These are phyloP conservation scores for Thalassia testudinum DNA, from an alignment of 116 monocot genomes.

Conservation along the genomic window DNA sequence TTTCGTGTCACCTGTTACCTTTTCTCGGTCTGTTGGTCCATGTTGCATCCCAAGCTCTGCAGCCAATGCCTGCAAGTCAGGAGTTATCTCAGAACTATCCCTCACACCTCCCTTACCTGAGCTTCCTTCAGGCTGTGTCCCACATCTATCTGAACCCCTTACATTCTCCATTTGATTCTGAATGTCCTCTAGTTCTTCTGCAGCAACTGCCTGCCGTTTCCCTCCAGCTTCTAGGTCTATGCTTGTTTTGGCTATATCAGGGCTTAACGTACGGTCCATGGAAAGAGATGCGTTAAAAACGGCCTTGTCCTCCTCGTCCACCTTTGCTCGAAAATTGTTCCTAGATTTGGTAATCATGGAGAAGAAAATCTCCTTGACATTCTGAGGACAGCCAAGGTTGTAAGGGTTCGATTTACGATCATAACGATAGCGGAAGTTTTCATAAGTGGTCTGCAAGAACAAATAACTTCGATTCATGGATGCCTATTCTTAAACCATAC, in stretches of 20 bases:
- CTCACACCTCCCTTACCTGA: no score
- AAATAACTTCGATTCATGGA: no score
- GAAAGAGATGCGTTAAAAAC: conserved; percentile 18
- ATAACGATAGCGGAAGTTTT: conserved; percentile 79
- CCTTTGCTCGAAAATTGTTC: conserved; percentile 53
- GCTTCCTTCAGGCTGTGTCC: conserved; percentile 23
- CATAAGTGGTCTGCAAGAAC: conserved; percentile 59
- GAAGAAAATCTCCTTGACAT: conserved; percentile 57
- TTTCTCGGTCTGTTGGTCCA: no score
- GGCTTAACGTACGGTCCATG: conserved; percentile 11
- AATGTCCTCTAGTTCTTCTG: conserved; percentile 62
- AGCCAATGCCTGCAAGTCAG: no score
- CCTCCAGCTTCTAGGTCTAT: conserved; percentile 42
- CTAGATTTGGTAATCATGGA: conserved; percentile 39
- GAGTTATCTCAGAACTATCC: no score
- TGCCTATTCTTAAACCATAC: background rate
- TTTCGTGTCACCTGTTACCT: no score
- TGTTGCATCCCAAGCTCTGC: no score
- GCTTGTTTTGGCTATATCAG: conserved; percentile 24
- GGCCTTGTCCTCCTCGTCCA: conserved; percentile 24
- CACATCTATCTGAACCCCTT: conserved; percentile 26
- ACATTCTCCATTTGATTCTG: conserved; percentile 46
- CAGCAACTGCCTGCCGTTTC: conserved; percentile 33
- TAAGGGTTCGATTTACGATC: conserved; percentile 59
- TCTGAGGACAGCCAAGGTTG: conserved; percentile 39